Base-by-base conservation (phyloP, 2,329 filamentous ascomycete species). In the Sporothrix dimorphospora region DNA sequence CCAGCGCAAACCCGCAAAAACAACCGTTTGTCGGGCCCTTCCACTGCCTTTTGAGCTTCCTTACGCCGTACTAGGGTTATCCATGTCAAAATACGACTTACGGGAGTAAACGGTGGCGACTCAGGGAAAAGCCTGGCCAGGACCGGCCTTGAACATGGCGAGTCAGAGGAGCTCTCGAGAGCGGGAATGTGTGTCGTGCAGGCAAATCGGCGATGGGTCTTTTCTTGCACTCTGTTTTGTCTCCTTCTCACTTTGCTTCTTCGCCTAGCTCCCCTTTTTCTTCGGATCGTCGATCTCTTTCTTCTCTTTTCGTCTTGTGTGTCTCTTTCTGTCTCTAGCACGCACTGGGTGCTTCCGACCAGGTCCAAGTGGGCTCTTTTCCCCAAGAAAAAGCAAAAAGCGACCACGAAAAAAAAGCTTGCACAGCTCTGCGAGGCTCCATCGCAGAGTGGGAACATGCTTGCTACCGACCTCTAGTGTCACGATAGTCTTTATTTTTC, bases 81-180 rank as follows among this genome's bases (percentile, higher is more conserved):
- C 55, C 55, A 59, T 59, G 55, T 38, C 55, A 38, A 59, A 19
- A n/a, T n/a, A n/a, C n/a, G n/a, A n/a, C n/a, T n/a, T 59, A 59
- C 30, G 30, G 55, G 55, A 59, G 55, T 3, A n/a, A 38, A 59
- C 27, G 30, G 55, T 59, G 19, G 55, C 55, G 30, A 59, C 16
- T n/a, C 30, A 27, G 7, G 16, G 16, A 3, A 27, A 38, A 38
- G 55, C 55, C 9, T 61, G 55, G 55, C 4, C 55, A 61, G 30
- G 55, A 38, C 55, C 24, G 55, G 55, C 55, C 27, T 38, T 38
- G 55, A 59, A 59, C 55, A 12, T 40, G 27, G 16, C 27, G 30
- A 59, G 53, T 16, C 6, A 59, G 27, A 16, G 34, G 30, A 34
- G 30, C 3, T 34, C 19, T 19, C 40, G 55, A 55, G 51, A 5